Base-by-base conservation (phyloP, 1,284 basidiomycete species). In the Tylopilus orsonianus region DNA sequence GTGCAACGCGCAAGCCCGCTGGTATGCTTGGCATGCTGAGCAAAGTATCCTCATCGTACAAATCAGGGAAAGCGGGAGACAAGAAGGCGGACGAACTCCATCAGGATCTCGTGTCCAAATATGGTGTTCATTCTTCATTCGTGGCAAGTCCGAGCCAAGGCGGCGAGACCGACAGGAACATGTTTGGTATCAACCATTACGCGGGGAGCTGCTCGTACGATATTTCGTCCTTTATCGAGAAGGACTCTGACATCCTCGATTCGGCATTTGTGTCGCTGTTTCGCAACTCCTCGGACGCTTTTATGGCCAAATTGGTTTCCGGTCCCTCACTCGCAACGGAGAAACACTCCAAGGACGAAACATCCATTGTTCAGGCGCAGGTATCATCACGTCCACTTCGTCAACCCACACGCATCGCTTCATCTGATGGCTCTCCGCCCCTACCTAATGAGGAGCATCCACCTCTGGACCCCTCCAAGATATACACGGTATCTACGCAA, bases 21-120 rank as follows among this genome's bases (percentile, higher is more conserved):
- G 96, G 97, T 4, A 85, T 97, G 44, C 92, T 96, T 64, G 98
- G 98, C 68, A 93, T 98, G 85, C 95, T 98, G 65, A 96, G 99
- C 64, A 93, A 97, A 69, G 89, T 93, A 9, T 79, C 87, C 14
- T 79, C 90, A 34, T 79, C 81, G 54, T 85, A 90, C 29, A 27
- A 27, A 27, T 27, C 26, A 10, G 26, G 26, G 7, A 27, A 10
- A 6, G 26, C 26, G 26, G 10, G 26, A 27, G 26, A 27, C 26
- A 94, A 93, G 72, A 96, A 95, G 82, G 93, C 86, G 7, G 92
- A 97, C 61, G 79, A 87, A 49, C 93, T 89, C 4, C 97, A 98
- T 93, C 83, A 96, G 14, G 93, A 97, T 57, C 91, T 94, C 0
- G 93, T 98, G 64, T 76, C 81, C 46, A 97, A 97, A 71, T 83